Base-by-base conservation (phyloP, 108 stramenopile genomes). In the Nannochloropsis gaditana region DNA sequence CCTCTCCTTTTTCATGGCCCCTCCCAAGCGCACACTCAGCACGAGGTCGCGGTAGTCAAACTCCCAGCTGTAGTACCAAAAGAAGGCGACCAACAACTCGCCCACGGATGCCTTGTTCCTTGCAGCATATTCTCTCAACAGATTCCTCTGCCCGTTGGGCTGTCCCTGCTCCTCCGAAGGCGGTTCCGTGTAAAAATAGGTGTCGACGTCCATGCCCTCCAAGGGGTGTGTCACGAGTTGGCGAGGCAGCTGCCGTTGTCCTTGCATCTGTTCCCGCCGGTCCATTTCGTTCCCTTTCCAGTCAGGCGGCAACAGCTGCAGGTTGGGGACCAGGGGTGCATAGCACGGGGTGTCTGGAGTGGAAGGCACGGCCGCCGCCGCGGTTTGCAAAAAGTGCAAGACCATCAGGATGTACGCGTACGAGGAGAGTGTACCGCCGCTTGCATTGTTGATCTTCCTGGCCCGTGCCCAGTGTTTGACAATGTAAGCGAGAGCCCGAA, bases 381-480 rank as follows among this genome's bases (percentile, higher is more conserved):
- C 31, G 41, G 9, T 45, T 87, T 91, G 97, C 81, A 99, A 93
- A 93, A 94, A 99, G 86, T 97, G 94, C 44, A 98, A 84, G 43
- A 99, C 90, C 93, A 95, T 94, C 42, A 99, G 86, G 84, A 99
- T 92, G 92, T 96, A 99, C 5, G 97, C 99, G 88, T 99, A 99
- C 82, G 94, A 94, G 88, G 94, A 94, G 85, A 99, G 91, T 21
- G 98, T 99, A 81, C 96, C 95, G 73, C 94, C 92, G 43, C 93
- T 91, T 45, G 99, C 96, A 82, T 94, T 93, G 93, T 99, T 99
- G 43, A 99, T 96, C 83, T 93, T 93, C 43, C 98, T 91, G 43
- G 87, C 92, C 90, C 96, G 97, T 41, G 97, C 96, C 97, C 96
- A 98, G 21, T 93, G 92, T 88, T 99, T 99, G 86, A 99, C 92